Base-by-base conservation (phyloP, 176 grass and related monocot species). In the Elaeis guineensis region DNA sequence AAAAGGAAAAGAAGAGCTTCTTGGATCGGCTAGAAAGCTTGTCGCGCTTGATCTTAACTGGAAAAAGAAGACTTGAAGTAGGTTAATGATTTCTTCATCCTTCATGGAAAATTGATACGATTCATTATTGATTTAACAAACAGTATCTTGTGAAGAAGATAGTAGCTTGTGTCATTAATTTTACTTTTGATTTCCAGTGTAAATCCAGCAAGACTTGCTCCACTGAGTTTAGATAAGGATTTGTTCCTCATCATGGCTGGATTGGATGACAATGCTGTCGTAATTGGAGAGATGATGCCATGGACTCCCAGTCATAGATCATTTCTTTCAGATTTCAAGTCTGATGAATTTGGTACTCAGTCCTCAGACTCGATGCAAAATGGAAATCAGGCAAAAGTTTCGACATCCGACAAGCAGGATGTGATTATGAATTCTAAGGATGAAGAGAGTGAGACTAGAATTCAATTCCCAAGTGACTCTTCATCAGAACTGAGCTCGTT, bases 321-420 rank as follows among this genome's bases (percentile, higher is more conserved):
- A 17, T 61, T 89, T 21, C 50, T 93, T 59, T 85, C 88, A 23
- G 93, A 26, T 77, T 89, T 86, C 60, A 64, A 89, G 65, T 86
- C 81, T 52, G 94, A 89, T 26, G 85, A 98, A 12, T 93, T 92
- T 19, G 65, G 77, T 54, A 59, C 79, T 22, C 67, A 59, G 61
- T 52, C 52, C 58, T 67, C 72, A 1, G 70, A 73, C 49, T 81
- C 83, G 24, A 8, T 19, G 21, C 70, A 86, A 51, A 59, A 82
- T 73, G 67, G 62, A 32, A 73, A 32, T 57, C 72, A 23, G 52
- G 72, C 52, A 5, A 17, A 21, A 23, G 54, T 63, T 22, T 70
- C 54, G 79, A 57, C 20, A 66, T 63, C 59, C 3, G 73, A 74
- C 25, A 78, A 59, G 20, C 69, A 60, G 30, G 68, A 59, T 29